Base-by-base conservation (phyloP, 2,329 filamentous ascomycete species). In the Colletotrichum sp. region DNA sequence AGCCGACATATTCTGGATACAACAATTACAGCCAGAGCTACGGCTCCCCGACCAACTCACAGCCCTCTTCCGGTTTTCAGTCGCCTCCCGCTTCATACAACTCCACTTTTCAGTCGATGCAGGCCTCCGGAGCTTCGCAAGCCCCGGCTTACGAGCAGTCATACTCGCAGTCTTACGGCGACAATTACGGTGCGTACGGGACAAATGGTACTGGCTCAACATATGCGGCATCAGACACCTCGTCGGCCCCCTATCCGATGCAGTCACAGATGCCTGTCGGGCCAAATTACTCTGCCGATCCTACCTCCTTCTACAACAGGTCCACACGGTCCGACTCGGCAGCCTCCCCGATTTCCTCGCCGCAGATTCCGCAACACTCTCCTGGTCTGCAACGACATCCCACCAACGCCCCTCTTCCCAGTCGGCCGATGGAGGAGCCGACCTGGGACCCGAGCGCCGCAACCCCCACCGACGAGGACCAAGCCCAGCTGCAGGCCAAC, bases 321-420 rank as follows among this genome's bases (percentile, higher is more conserved):
- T 81, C 84, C 2, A 86, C 86, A 13, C 86, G 89, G 34, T 89
- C 90, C 9, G 87, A 87, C 76, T 91, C 90, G 5, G 87, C 88
- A 39, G 82, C 85, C 1, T 91, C 90, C 3, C 86, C 88, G 8
- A 74, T 86, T 36, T 84, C 87, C 8, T 89, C 89, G 1, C 86
- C 89, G 5, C 85, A 85, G 3, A 78, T 81, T 18, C 86, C 85
- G 30, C 86, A 88, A 63, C 80, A 86, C 28, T 86, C 88, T 8
- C 84, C 87, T 3, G 86, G 88, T n/a, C 81, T 92, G 13, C 86
- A 88, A 75, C 87, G 91, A 68, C 90, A 92, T 74, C 91, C 91
- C 2, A 93, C 91, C 18, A 89, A 92, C 82, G 88, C 91, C 71
- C 89, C 91, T 57, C 83, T 93, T 63, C 89, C 91, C n/a, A 91